Base-by-base conservation (phyloP, 129 eudicot species). In the Ambrosia trifida region DNA sequence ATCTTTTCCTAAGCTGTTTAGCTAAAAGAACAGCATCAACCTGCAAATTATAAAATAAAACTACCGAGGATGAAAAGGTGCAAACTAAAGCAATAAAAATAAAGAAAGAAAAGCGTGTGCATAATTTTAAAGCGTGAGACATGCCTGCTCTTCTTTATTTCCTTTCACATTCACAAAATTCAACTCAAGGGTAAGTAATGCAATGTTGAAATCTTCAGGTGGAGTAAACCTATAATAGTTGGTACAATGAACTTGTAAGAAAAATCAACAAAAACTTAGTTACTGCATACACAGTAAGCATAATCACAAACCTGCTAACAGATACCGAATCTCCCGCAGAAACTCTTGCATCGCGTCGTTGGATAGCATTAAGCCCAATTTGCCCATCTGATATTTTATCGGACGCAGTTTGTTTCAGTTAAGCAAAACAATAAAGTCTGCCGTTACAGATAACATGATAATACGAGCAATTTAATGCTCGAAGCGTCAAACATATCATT, bases 131-230 rank as follows among this genome's bases (percentile, higher is more conserved):
- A 20, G 68, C 44, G 35, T 18, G 58, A 52, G 46, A 33, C 61
- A 43, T 66, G 84, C 98, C 80, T 85, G 89, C 70, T 95, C 99
- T 13, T 90, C 97, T 85, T 78, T 95, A 44, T 69, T 80, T 72
- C 91, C 99, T 70, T 80, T 95, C 65, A n/a, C n/a, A n/a, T 91
- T 88, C 18, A 87, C 89, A 62, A 87, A 95, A 76, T 95, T 97
- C 82, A 95, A 79, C 70, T 90, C 99, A 11, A 95, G 86, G 54
- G 89, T 90, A 68, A 95, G 96, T 84, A 95, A 71, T 0, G 97
- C 96, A 62, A 90, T 83, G 79, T 84, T 85, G 75, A 84, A 90
- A 81, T 81, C 72, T 51, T 90, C 96, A 52, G 99, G 97, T 57
- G 95, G 96, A 54, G 69, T 36, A 72, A 87, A 93, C 80, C 98